Evolutionary conservation across 2,329 filamentous ascomycete species (phyloP).

Genomic region (Talaromyces rugulosus): DNA sequence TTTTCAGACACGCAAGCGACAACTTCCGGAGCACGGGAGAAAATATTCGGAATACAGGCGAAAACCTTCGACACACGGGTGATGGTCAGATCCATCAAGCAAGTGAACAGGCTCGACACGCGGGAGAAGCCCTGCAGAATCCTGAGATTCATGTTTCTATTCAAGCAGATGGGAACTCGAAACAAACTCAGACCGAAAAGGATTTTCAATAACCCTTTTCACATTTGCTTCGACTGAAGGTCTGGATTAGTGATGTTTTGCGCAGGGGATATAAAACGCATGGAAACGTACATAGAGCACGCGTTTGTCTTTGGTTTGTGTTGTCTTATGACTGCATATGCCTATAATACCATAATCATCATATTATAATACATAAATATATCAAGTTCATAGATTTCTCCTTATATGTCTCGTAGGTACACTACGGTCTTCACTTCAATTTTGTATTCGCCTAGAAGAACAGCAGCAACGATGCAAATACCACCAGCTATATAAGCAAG

Average conservation of each 20-base stretch:
- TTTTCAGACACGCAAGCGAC: slow-evolving; percentile 1
- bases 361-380: not conserved
- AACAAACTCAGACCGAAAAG: not conserved
- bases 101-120: slow-evolving; percentile 6
- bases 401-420: not conserved
- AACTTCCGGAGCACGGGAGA: slow-evolving; percentile 5
- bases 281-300: not conserved
- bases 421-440: not conserved
- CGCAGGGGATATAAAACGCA: not conserved
- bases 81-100: not conserved
- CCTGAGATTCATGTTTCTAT: not conserved
- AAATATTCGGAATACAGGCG: slow-evolving; percentile 6
- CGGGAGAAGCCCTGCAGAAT: slow-evolving; percentile 4
- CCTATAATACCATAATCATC: not conserved
- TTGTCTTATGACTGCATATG: not conserved
- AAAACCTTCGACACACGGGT: slow-evolving; percentile 5
- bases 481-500: not conserved
- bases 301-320: not conserved
- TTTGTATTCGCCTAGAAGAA: not conserved
- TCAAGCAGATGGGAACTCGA: not conserved
- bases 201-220: not conserved
- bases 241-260: not conserved
- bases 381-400: not conserved
- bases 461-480: not conserved
- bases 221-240: not conserved